Evolutionary conservation across 2,329 filamentous ascomycete genomes (phyloP), one percentile per base, ranked within the genome.

Genomic region (Colletotrichum sp.): DNA sequence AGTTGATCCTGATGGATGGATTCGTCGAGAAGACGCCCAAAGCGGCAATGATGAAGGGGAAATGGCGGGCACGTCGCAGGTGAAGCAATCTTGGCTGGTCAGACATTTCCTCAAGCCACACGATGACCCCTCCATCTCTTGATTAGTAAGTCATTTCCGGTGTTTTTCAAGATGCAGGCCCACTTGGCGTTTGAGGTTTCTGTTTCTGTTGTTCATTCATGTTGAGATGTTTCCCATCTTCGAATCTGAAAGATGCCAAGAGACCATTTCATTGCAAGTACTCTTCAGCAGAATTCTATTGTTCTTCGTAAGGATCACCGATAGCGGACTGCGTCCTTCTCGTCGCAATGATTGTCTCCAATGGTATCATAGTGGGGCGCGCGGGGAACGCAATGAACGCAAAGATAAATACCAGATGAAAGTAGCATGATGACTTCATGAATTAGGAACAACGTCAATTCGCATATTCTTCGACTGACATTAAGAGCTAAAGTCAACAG

Each of bases 341-440:
- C 64, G 25, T 76, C 74, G 70, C 64, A 76, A 73, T 69, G 64
- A 7, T 19, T 65, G 49, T 61, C 64, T 63, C 57, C 65, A 65
- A 76, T 69, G 70, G 74, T 69, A 71, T 69, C 74, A 76, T 76
- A 64, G 74, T 69, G 74, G 74, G 74, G 74, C 74, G 74, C 70
- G 74, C 74, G 74, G 64, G 70, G 70, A 65, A 73, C 22, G 73
- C 49, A 44, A 59, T 59, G 70, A 61, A 69, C 27, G n/a, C 6
- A 22, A 59, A 19, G 29, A 69, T 69, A 76, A 57, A 67, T 55
- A 77, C 13, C 63, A 27, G 65, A 61, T 66, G 64, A 65, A 59
- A 30, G 49, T 13, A 16, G n/a, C n/a, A 22, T 3, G 44, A 52
- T 52, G n/a, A 52, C 34, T 29, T 39, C 57, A 27, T 11, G 39